phyloP scores from a whole-genome alignment of 2,329 filamentous ascomycete genomes.

The Cladosporium sp. region DNA sequence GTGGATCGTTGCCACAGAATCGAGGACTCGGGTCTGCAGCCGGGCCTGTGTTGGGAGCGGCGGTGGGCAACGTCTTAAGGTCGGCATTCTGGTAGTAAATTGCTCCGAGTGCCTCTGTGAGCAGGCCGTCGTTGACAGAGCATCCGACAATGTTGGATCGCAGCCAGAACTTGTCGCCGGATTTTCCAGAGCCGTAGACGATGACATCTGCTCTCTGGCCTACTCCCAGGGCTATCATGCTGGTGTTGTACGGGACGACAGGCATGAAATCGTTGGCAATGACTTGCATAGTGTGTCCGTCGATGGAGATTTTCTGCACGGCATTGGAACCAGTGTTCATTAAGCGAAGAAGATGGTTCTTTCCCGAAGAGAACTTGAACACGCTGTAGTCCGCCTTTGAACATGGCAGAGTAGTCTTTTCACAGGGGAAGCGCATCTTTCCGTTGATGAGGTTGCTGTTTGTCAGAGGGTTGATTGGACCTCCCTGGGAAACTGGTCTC shows the following conservation, averaged over 20 bases:
- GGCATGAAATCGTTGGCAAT: conserved; percentile 42
- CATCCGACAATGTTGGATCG: conserved; percentile 27
- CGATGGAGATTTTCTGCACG: conserved; percentile 42
- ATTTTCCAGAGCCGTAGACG: conserved; percentile 32
- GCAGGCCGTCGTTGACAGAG: conserved; percentile 39
- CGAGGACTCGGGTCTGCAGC: conserved; percentile 16
- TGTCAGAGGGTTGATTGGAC: conserved; percentile 22
- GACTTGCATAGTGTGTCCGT: conserved; percentile 39
- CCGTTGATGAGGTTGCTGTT: conserved; percentile 33
- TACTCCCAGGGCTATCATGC: conserved; percentile 50
- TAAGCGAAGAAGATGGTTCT: conserved; percentile 36
- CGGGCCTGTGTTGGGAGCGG: conserved; percentile 20
- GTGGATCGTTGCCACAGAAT: conserved; percentile 20
- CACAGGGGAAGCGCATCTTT: conserved; percentile 29
- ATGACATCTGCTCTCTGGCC: conserved; percentile 50
- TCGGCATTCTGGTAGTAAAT: conserved; percentile 63
- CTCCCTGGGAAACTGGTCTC: conserved; percentile 21
- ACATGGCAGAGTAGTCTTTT: conserved; percentile 23
- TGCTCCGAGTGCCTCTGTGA: conserved; percentile 54
- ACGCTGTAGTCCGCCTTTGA: conserved; percentile 30
- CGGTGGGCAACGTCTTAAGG: conserved; percentile 30
- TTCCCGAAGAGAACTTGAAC: conserved; percentile 31
- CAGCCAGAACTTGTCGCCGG: conserved; percentile 32
- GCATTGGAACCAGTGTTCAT: conserved; percentile 37
- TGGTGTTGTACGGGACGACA: conserved; percentile 32